Conservation (phyloP, 2,329 filamentous ascomycete genomes). For the Rhinocladiella mackenziei region DNA sequence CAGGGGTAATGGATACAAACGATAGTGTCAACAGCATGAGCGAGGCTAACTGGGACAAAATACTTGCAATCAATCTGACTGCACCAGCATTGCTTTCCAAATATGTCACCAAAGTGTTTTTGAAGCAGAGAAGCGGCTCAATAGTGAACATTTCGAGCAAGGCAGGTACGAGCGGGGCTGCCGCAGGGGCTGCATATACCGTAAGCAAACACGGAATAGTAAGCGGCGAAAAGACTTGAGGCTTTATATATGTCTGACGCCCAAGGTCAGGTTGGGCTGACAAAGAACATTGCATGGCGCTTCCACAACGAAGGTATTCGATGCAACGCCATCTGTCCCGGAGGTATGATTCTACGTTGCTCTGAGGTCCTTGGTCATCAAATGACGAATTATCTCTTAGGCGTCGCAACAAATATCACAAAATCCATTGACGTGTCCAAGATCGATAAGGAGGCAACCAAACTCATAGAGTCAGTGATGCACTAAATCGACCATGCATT, state of each 20-base stretch:
- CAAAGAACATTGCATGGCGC: conserved; percentile 55
- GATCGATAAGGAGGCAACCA: not conserved
- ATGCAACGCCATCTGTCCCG: conserved; percentile 50
- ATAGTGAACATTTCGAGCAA: conserved; percentile 44
- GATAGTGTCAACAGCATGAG: conserved; percentile 31
- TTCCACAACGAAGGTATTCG: conserved; percentile 54
- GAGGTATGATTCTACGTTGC: conserved; percentile 40
- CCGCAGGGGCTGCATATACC: conserved; percentile 49
- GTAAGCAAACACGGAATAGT: conserved; percentile 53
- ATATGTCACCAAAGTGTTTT: conserved; percentile 36
- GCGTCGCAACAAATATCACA: conserved; percentile 3
- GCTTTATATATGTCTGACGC: not conserved
- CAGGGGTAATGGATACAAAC: conserved; percentile 41
- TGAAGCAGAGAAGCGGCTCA: conserved; percentile 23
- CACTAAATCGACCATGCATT: not conserved
- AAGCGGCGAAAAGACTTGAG: conserved; percentile 36
- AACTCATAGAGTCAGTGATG: not conserved
- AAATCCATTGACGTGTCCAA: not conserved
- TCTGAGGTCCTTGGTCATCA: not conserved
- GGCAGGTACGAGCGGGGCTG: conserved; percentile 34
- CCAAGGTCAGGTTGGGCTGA: conserved; percentile 37
- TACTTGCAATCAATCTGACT: conserved; percentile 43
- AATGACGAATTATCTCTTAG: not conserved
- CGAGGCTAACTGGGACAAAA: conserved; percentile 40
- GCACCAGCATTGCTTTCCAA: conserved; percentile 46